Evolutionary conservation across 306 rosid species (phyloP), one percentile per base, ranked within the genome.

Genomic region (Prunus persica): DNA sequence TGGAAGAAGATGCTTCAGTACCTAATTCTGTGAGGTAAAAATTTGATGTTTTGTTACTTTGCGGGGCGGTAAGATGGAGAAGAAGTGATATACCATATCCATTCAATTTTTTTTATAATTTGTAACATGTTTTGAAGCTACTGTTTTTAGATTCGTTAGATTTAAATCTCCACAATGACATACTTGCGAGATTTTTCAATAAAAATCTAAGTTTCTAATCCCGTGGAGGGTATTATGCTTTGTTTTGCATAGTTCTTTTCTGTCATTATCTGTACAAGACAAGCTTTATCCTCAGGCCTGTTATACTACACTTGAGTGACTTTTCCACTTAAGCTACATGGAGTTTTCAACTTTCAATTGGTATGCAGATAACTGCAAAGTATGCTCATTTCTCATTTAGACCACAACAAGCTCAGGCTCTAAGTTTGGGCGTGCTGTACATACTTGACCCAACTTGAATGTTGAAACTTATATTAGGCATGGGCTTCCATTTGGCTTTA

Each of bases 1-100:
- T 85, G 78, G 89, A 84, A 71, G 83, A 80, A 62, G 80, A 80
- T 73, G 69, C 52, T 75, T 76, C 79, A 7, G 72, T 67, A 74
- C 78, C 82, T 32, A 82, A 81, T 51, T 24, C 47, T 8, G 75
- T 77, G 71, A 67, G 76, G 69, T 84, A 78, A 79, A 75, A 79
- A 74, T 60, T 78, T 67, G 81, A 22, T 57, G 54, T 34, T 11
- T 52, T 22, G 70, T 66, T 72, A 67, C 20, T 22, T 63, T 57
- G 84, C 28, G 24, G 75, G 54, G 57, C 77, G 78, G 71, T 73
- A 75, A 81, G 65, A 71, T 19, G 76, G 54, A 68, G 77, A 84
- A 77, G 76, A 45, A 78, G 56, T 67, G 63, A 69, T 57, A 65
- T 74, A 43, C 30, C 57, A 55, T 38, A 49, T 77, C 75, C 7